These are phyloP conservation scores for Penicillium dipodomyicola DNA, from an alignment of 495 filamentous ascomycete genomes.

Conservation along the genomic window DNA sequence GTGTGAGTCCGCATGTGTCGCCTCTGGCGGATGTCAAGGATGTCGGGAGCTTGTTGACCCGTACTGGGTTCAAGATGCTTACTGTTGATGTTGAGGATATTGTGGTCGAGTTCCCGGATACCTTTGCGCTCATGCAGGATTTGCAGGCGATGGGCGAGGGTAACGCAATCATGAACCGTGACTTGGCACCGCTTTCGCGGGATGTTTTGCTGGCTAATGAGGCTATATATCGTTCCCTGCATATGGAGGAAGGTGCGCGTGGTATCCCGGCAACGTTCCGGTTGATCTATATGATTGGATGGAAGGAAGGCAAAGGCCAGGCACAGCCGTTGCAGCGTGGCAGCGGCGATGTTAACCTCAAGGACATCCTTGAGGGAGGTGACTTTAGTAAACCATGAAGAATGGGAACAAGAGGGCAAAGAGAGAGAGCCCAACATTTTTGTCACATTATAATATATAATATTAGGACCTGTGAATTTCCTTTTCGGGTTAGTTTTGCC, in stretches of 20 bases:
- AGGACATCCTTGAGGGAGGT: conserved; percentile 71
- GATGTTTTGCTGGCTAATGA: conserved; percentile 89
- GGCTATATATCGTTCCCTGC: conserved; percentile 81
- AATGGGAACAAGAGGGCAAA: conserved; percentile 7
- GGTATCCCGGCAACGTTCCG: conserved; percentile 86
- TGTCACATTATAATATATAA: conserved; percentile 27
- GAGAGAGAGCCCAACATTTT: conserved; percentile 16
- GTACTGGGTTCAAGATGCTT: conserved; percentile 89
- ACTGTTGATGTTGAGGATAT: conserved; percentile 98
- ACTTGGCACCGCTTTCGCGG: conserved; percentile 68
- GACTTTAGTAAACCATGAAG: conserved; percentile 40
- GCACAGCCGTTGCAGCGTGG: conserved; percentile 76
- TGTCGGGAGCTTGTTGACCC: conserved; percentile 80
- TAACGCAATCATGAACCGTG: conserved; percentile 79
- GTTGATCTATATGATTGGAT: conserved; percentile 96
- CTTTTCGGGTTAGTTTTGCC: no score
- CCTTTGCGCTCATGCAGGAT: conserved; percentile 87
- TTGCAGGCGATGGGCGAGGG: conserved; percentile 92
- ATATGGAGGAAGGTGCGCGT: conserved; percentile 66
- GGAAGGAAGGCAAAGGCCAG: conserved; percentile 83
- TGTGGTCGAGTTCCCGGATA: conserved; percentile 90
- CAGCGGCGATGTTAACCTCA: conserved; percentile 76
- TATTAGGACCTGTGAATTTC: no score
- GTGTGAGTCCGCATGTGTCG: conserved; percentile 80
- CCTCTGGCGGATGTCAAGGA: conserved; percentile 92